Conservation (phyloP, 2,329 filamentous ascomycete species). For the Davidsoniella virescens region DNA sequence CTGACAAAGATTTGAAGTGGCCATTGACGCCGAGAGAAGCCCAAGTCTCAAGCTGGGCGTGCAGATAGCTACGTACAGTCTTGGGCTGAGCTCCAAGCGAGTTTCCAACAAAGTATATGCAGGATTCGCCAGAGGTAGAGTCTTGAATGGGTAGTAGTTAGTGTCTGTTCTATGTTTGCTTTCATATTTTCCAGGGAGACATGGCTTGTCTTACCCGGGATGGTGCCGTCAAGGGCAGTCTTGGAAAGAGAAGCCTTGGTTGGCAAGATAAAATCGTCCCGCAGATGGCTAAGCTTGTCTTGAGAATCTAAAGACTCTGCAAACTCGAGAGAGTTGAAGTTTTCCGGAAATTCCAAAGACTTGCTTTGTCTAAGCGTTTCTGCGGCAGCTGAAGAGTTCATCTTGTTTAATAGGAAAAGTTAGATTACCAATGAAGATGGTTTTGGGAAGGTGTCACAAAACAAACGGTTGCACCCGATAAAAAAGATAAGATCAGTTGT, state of each 20-base stretch:
- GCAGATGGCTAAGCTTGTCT: slow-evolving; percentile 43
- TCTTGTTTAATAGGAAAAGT: too few species aligned
- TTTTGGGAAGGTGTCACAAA: too few species aligned
- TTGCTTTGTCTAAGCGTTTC: not conserved
- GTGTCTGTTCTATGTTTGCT: not conserved
- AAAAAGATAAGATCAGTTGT: too few species aligned
- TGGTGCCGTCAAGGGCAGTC: slow-evolving; percentile 34
- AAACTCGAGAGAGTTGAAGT: slow-evolving; percentile 31
- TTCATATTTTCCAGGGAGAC: not conserved
- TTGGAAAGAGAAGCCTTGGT: slow-evolving; percentile 55
- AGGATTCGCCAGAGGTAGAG: slow-evolving; percentile 20
- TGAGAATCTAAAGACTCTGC: slow-evolving; percentile 38
- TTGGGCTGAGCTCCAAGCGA: slow-evolving; percentile 72
- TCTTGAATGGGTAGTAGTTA: slow-evolving; percentile 11
- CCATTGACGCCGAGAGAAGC: slow-evolving; percentile 69
- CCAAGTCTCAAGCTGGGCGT: slow-evolving; percentile 68
- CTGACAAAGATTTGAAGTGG: slow-evolving; percentile 55
- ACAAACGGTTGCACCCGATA: too few species aligned
- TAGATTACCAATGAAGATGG: too few species aligned
- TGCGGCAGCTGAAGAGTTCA: too few species aligned
- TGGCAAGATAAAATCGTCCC: slow-evolving; percentile 62
- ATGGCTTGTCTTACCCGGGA: slow-evolving; percentile 22
- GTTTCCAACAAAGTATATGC: slow-evolving; percentile 77
- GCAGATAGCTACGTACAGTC: slow-evolving; percentile 46
- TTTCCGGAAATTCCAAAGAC: not conserved